A percentile compares a stretch with the other conserved stretches of the same genome.
phyloP scores from a whole-genome alignment of 2,329 filamentous ascomycete species.

The Penicillium sp. region DNA sequence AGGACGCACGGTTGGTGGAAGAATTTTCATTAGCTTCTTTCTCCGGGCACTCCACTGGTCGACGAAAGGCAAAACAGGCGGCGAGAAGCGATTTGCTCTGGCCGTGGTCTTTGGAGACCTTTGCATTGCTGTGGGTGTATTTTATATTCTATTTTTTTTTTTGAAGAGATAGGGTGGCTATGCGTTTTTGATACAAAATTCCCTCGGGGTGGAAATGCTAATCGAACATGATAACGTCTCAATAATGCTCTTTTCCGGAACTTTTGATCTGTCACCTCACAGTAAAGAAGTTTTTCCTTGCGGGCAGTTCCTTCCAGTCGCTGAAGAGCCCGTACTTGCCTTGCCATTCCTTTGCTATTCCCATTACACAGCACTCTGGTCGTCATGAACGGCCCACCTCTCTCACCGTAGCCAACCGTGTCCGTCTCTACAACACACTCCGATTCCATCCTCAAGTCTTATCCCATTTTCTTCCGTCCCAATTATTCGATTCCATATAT shows the following conservation, averaged over 20 bases:
- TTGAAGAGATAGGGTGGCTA: slow-evolving; percentile 1
- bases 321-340: not conserved
- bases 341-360: too few relatives aligned
- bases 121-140: slow-evolving; percentile 17
- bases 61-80: not conserved
- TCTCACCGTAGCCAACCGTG: too few relatives aligned
- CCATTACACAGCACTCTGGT: too few relatives aligned
- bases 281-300: too few relatives aligned
- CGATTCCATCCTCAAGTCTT: not conserved
- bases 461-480: not conserved
- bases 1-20: slow-evolving; percentile 6
- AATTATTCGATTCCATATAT: not conserved
- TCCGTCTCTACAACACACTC: not conserved
- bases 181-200: not conserved
- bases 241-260: not conserved
- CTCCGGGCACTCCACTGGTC: slow-evolving; percentile 3
- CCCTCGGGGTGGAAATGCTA: not conserved
- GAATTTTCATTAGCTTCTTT: slow-evolving; percentile 11
- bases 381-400: too few relatives aligned
- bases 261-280: too few relatives aligned
- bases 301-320: not conserved
- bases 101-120: slow-evolving; percentile 15
- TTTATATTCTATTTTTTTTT: slow-evolving; percentile 3
- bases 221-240: slow-evolving; percentile 10
- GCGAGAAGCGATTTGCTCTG: slow-evolving; percentile 17